Base-by-base conservation (phyloP, 352 stramenopile species). In the Globisporangium cystogenes region DNA sequence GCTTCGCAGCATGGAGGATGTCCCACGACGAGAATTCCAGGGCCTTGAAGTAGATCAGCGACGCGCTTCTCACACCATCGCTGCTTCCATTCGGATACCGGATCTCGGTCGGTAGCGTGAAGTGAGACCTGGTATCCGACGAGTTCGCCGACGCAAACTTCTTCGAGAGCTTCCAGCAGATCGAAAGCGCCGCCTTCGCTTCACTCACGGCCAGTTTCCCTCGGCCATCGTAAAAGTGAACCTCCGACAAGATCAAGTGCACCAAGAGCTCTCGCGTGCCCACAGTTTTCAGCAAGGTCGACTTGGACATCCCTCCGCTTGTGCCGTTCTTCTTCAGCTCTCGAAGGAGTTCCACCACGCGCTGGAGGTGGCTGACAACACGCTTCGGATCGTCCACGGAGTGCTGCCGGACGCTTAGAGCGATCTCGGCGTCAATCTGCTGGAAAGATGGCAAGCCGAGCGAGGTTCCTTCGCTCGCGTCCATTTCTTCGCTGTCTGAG, bases 1-100 rank as follows among this genome's bases (percentile, higher is more conserved):
- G 27, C 44, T 88, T 90, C 2, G 75, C 54, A 6, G 62, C 73
- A 18, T 76, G 68, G 11, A 90, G 45, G 20, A 87, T 50, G 53
- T 88, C 80, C 80, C 80, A 90, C 23, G 80, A 90, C 15, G 74
- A 83, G 42, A 73, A 84, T 50, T 90, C 76, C 1, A 87, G 61
- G 3, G 80, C 76, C 55, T 78, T 67, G 44, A 90, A 90, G 59
- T 74, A 72, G 11, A 78, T 53, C n/a, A 78, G 50, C 14, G 65
- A 58, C 6, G 60, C 55, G 16, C 53, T 67, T 18, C 44, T 62
- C 14, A 37, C 12, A 29, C 40, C 47, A 10, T n/a, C 26, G 20
- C 43, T 15, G 21, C 23, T 43, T 4, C 8, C 11, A 3, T 11
- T 48, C 26, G 40, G 11, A 23, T 59, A 11, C 18, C 5, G 62